A percentile compares a stretch with the other conserved stretches of the same genome.
Conservation (phyloP, 140 eudicot genomes). For the Stevia rebaudiana region DNA sequence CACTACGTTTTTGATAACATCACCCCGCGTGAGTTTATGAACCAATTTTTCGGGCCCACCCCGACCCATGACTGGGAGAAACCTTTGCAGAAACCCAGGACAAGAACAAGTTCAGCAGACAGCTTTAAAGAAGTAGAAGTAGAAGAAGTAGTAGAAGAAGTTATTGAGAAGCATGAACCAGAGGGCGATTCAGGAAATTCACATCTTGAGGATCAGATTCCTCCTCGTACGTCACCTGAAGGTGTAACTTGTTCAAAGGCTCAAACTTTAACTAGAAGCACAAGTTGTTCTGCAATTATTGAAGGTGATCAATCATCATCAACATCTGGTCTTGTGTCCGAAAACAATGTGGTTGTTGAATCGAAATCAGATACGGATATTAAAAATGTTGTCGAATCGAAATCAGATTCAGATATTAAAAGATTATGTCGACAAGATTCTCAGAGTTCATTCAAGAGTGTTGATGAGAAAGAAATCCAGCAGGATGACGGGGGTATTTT, state of each 20-base stretch:
- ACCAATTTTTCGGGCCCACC: constrained; percentile 57
- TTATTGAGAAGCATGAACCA: constrained; percentile 35
- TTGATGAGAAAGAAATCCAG: constrained; percentile 37
- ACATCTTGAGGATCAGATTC: constrained; percentile 7
- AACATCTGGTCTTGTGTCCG: constrained; percentile 8
- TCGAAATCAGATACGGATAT: constrained; percentile 25
- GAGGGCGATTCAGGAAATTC: neutral
- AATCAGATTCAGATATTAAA: constrained; percentile 23
- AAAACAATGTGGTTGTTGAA: constrained; percentile 28
- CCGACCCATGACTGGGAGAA: constrained; percentile 51
- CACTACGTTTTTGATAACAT: constrained; percentile 50
- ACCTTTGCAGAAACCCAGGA: constrained; percentile 21
- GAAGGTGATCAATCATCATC: constrained; percentile 14
- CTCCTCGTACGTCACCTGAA: constrained; percentile 8
- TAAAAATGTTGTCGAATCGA: constrained; percentile 17
- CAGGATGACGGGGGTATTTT: constrained; percentile 5
- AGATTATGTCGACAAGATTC: constrained; percentile 24
- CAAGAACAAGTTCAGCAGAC: constrained; percentile 27
- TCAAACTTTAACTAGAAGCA: constrained; percentile 33
- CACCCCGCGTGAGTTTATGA: constrained; percentile 51
- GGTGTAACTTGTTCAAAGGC: constrained; percentile 24
- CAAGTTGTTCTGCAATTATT: constrained; percentile 44
- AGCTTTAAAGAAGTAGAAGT: constrained; percentile 51
- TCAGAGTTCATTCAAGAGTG: constrained; percentile 15
- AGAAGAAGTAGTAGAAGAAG: constrained; percentile 48